Percentiles rank a stretch among this genome's conserved stretches.
These are phyloP conservation scores for Withania somnifera DNA, from an alignment of 305 asterid genomes.

Conservation along the genomic window DNA sequence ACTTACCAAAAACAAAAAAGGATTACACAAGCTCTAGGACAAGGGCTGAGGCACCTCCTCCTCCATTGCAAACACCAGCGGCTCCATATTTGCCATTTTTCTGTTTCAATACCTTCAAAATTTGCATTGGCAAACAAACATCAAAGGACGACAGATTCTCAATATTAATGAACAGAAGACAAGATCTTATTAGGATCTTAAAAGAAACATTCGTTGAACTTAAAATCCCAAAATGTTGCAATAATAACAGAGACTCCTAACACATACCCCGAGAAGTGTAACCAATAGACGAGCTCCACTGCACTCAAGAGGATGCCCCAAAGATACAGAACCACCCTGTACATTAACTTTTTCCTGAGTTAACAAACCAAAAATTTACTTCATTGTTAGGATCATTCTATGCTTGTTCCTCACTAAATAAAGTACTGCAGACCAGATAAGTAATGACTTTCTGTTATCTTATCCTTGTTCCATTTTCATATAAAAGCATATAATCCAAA, in stretches of 20 bases:
- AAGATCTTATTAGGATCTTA: no score
- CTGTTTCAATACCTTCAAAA: conserved; percentile 62
- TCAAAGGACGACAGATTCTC: background rate
- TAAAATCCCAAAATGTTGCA: no score
- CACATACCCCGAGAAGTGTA: conserved; percentile 64
- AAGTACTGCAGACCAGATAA: background rate
- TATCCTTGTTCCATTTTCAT: background rate
- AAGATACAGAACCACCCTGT: conserved; percentile 79
- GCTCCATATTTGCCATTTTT: conserved; percentile 73
- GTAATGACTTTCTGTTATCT: background rate
- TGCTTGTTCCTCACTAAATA: background rate
- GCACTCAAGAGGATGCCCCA: conserved; percentile 79
- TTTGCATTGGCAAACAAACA: background rate
- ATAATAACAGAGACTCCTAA: background rate
- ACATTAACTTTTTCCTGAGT: conserved; percentile 61
- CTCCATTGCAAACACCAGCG: conserved; percentile 92
- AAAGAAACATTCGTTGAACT: no score
- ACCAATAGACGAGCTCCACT: conserved; percentile 81
- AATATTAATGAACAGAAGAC: no score
- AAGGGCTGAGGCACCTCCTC: conserved; percentile 97
- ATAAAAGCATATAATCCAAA: background rate
- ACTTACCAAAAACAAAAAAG: background rate
- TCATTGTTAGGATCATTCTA: background rate
- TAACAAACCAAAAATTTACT: background rate
- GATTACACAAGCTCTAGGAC: conserved; percentile 61